A percentile compares a stretch with the other conserved stretches of the same genome.
Evolutionary conservation across 2,329 filamentous ascomycete species (phyloP).

Genomic region (Chaetomium globosum): DNA sequence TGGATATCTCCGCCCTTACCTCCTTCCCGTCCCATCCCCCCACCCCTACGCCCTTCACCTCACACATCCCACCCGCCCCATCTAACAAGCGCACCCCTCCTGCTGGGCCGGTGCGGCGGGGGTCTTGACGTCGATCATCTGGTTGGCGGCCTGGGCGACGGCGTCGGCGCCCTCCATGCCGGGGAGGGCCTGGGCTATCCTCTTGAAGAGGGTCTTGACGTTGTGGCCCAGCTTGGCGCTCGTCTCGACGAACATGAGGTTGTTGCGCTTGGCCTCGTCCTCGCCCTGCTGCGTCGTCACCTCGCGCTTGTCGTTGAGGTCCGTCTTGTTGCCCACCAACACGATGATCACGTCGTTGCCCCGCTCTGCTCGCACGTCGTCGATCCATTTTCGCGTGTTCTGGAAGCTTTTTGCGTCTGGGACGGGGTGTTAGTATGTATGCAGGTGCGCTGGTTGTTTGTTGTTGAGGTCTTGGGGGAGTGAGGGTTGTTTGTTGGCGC

Average conservation of each 20-base stretch:
- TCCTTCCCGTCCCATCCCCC: background rate
- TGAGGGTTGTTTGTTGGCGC: background rate
- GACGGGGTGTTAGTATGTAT: background rate
- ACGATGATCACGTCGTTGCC: conserved; percentile 99
- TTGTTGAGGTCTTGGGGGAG: background rate
- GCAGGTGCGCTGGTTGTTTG: background rate
- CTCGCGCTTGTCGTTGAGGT: conserved; percentile 96
- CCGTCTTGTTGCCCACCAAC: conserved; percentile 97
- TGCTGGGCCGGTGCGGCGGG: conserved; percentile 65
- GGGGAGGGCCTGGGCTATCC: conserved; percentile 95
- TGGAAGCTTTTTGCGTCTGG: conserved; percentile 91
- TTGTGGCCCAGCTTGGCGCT: conserved; percentile 98
- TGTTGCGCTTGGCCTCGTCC: conserved; percentile 97
- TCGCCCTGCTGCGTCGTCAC: conserved; percentile 96
- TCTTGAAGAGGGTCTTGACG: conserved; percentile 94
- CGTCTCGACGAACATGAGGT: conserved; percentile 98
- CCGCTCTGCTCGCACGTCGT: conserved; percentile 93
- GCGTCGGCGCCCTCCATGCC: conserved; percentile 94
- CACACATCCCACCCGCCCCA: background rate
- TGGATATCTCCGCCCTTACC: background rate
- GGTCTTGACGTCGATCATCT: conserved; percentile 95
- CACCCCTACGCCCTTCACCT: background rate
- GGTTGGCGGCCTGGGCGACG: conserved; percentile 69
- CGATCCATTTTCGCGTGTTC: conserved; percentile 99
- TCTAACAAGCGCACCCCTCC: conserved; percentile 70